Percentiles rank a stretch among this genome's conserved stretches.
Conservation (phyloP, 208 protist species). For the Trypanosoma cruzi region DNA sequence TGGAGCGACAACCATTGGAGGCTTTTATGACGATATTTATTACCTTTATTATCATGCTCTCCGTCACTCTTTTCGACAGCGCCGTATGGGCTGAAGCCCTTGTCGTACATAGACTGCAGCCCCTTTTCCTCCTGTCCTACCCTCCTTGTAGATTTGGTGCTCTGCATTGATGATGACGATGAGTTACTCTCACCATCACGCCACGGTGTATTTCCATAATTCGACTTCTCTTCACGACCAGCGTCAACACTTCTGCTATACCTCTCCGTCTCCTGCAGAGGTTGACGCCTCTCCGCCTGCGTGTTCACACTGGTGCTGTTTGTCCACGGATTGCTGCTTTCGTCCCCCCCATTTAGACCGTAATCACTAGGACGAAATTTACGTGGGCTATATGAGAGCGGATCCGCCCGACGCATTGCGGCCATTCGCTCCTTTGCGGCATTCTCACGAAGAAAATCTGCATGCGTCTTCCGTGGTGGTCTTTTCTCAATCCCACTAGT, state of each 20-base stretch:
- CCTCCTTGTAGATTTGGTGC: neutral
- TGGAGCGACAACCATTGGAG: constrained; percentile 53
- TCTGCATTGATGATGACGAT: constrained; percentile 1
- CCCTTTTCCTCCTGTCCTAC: neutral
- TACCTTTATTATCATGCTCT: neutral
- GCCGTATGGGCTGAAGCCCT: constrained; percentile 14
- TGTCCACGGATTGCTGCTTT: neutral
- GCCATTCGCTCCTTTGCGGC: constrained; percentile 61
- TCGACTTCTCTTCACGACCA: neutral
- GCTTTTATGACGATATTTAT: neutral
- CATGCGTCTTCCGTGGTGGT: constrained; percentile 40
- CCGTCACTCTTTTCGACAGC: neutral
- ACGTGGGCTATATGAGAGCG: constrained; percentile 55
- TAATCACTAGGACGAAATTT: constrained; percentile 39
- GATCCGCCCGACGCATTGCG: constrained; percentile 40
- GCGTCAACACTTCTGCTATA: constrained; percentile 14
- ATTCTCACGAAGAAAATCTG: constrained; percentile 64
- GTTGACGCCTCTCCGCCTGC: neutral
- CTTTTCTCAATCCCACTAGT: neutral
- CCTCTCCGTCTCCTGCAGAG: constrained; percentile 8
- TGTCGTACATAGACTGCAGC: constrained; percentile 20
- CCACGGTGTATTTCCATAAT: constrained; percentile 20
- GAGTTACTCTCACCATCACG: neutral
- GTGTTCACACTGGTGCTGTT: neutral
- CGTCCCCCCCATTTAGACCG: neutral